Evolutionary conservation across 225 moss, liverwort and hornwort species (phyloP).

Genomic region (Thuidium tamariscinum): DNA sequence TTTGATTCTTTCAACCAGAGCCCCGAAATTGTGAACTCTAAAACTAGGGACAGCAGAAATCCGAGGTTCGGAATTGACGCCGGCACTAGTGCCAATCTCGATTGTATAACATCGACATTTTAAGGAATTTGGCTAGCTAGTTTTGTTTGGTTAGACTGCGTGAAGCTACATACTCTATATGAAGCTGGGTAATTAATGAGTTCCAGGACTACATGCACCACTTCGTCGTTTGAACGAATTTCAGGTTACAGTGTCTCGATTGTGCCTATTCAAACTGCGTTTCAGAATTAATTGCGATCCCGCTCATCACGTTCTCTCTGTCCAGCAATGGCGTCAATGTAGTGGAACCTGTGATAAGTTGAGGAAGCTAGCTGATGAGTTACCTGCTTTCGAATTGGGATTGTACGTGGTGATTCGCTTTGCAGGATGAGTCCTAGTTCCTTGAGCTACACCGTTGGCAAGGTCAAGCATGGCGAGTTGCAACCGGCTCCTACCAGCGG

Average conservation of each 20-base stretch:
- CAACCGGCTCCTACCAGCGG: background rate
- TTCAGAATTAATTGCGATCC: background rate
- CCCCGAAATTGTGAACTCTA: background rate
- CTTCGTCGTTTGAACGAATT: background rate
- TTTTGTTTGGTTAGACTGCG: too few relatives aligned
- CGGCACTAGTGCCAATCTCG: background rate
- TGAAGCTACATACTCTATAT: too few relatives aligned
- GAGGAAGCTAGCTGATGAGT: background rate
- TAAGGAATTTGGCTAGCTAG: background rate
- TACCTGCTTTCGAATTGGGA: background rate
- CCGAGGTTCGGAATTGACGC: background rate
- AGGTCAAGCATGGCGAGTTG: background rate
- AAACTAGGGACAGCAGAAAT: background rate
- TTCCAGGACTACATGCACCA: background rate
- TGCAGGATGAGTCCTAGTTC: conserved; percentile 9
- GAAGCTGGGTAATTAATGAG: background rate
- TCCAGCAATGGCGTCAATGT: background rate
- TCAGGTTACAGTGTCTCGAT: background rate
- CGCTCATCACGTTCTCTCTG: background rate
- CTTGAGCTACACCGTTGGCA: background rate
- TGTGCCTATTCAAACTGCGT: background rate
- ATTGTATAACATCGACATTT: background rate
- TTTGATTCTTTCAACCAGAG: background rate
- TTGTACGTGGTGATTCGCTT: background rate
- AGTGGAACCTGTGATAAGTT: background rate